Base-by-base conservation (phyloP, 192 early-diverging fungal genomes). In the Backusella macrospora region DNA sequence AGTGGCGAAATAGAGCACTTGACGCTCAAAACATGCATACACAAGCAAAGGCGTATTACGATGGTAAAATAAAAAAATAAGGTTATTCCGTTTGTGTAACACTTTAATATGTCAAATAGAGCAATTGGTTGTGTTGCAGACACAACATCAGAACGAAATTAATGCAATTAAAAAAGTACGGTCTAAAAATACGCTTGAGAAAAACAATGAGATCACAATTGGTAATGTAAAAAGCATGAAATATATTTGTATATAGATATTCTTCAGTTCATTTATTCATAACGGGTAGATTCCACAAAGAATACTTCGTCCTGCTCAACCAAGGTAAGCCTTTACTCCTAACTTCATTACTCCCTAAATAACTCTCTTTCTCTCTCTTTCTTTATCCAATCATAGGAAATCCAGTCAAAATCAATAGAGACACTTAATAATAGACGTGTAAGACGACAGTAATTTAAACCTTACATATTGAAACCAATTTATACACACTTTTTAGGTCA, bases 1-100 rank as follows among this genome's bases (percentile, higher is more conserved):
- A 66, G 37, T 66, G 65, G 65, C 16, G 65, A 43, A 66, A 15
- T n/a, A 66, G 65, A 18, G 65, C 65, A 12, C 39, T 66, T 43
- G 39, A 66, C 2, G 65, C 65, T 23, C 38, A 66, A n/a, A 43
- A 26, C 26, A 59, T 59, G 52, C 52, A 59, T 23, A 13, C 52
- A 26, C 21, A 26, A 26, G 23, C 23, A 59, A 59, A 59, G 21
- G 21, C 52, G 21, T 10, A 59, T 59, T 59, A 13, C 26, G 23
- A 59, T 9, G 52, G 52, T 59, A 52, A 8, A 7, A 52, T n/a
- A 59, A 21, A 10, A 34, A 34, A 59, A 26, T 26, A 59, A 55
- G 23, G 9, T 10, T 26, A 59, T 23, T 5, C 0, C 52, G 9
- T 59, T 59, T 59, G 52, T 59, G 21, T 23, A 59, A 59, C 21